Base-by-base conservation (phyloP, 805 yeast genomes). In the Saccharomycopsis fibuligera region DNA sequence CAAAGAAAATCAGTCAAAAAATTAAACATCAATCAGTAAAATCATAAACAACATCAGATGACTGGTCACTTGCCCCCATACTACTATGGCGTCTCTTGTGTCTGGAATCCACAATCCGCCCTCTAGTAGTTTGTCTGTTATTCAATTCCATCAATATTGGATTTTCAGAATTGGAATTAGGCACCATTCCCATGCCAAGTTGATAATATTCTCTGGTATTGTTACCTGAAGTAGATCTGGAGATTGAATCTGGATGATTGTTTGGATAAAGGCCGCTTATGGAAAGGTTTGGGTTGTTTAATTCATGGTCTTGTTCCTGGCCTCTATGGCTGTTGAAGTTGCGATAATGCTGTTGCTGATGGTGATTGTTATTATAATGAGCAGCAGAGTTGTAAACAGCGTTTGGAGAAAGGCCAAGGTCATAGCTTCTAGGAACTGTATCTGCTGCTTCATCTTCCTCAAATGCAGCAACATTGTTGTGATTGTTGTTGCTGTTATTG, bases 31-130 rank as follows among this genome's bases (percentile, higher is more conserved):
- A 38, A 17, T 30, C 49, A 19, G 47, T 37, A 23, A 38, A 40
- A 17, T 30, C 52, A 23, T 36, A 49, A 8, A 19, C 49, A 12
- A 39, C 45, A 8, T 21, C 31, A 10, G 33, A 24, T 14, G 45
- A 35, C 33, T 42, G 24, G 30, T 27, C 35, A 31, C 53, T 49
- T 8, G 23, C 35, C 8, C 47, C 46, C 48, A 41, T 47, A 33
- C 41, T 35, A 39, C 49, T 57, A 63, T 64, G 68, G 61, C 66
- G 54, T 67, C 68, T 48, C 54, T 51, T 35, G 49, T 46, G 60
- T 49, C 37, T 57, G 27, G 12, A 8, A 6, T 22, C 10, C 14
- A n/a, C 10, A 14, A 22, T 23, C 35, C 60, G 55, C 51, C 54
- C 53, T 38, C 53, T 44, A 35, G 56, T 41, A 54, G 58, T 41